Evolutionary conservation across 768 basidiomycete species (phyloP), one percentile per base, ranked within the genome.

Genomic region (Mrakia gelida): DNA sequence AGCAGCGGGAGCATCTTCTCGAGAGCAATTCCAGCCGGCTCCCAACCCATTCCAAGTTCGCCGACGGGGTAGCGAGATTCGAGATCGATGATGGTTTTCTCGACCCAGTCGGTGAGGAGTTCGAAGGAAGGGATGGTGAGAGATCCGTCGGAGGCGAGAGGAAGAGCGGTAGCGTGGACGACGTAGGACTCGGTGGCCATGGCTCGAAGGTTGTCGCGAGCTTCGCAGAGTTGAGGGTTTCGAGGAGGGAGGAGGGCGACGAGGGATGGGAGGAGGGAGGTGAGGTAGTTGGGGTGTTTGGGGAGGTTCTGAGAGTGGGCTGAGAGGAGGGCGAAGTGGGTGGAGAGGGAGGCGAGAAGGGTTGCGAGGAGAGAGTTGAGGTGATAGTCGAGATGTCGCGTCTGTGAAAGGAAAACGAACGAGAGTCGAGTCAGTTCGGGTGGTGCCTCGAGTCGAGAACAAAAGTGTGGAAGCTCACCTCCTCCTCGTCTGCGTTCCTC

Each of bases 151-250:
- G 23, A n/a, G 2, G 59, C 9, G n/a, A 28, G n/a, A 9, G 59
- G 59, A 2, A 59, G 59, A 18, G 26, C 9, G 59, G 59, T 59
- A n/a, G 59, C 59, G 59, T 59, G 59, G 7, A 59, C 59, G 26
- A 59, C 59, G 59, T 59, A 59, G 59, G 59, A 59, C 13, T 59
- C 59, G 59, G 59, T 59, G 59, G 59, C 59, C 59, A 59, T 59
- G 23, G 26, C 59, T 8, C 23, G 59, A 28, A 59, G 59, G 59
- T 26, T 59, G 26, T 26, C 23, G 59, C 59, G 59, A 28, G 59
- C 59, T 26, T 59, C 59, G 59, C 23, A 28, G 23, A 59, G 59
- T 8, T n/a, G 28, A 28, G 59, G 59, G 59, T 59, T 26, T 28
- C 26, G 26, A 28, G 59, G 26, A 13, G 59, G 59, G 59, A 59